A percentile compares a stretch with the other conserved stretches of the same genome.
These are phyloP conservation scores for Candida tammaniensis DNA, from an alignment of 805 yeast genomes.

Conservation along the genomic window DNA sequence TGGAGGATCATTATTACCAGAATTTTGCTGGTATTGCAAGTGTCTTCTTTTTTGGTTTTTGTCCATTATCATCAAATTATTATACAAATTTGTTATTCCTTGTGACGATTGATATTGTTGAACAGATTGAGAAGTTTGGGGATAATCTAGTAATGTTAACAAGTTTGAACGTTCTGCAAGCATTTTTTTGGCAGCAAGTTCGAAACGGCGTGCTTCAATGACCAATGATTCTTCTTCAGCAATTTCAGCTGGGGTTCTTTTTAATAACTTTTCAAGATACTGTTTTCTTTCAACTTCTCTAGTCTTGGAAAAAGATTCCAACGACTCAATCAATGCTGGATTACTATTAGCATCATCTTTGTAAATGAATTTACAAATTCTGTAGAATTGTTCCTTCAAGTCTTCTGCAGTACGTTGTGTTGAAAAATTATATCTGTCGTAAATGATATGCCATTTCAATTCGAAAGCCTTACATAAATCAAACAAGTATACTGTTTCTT, in stretches of 20 bases:
- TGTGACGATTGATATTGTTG: slow-evolving; percentile 79
- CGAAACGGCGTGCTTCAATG: slow-evolving; percentile 89
- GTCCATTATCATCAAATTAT: slow-evolving; percentile 69
- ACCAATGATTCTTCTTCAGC: slow-evolving; percentile 96
- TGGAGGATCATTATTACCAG: slow-evolving; percentile 35
- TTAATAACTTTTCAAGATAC: slow-evolving; percentile 71
- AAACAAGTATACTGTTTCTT: slow-evolving; percentile 79
- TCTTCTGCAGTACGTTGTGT: slow-evolving; percentile 63
- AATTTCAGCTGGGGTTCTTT: slow-evolving; percentile 90
- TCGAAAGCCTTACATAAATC: slow-evolving; percentile 61
- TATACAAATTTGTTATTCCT: slow-evolving; percentile 84
- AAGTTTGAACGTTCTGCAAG: slow-evolving; percentile 77
- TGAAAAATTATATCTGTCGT: slow-evolving; percentile 51
- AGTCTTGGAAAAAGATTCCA: slow-evolving; percentile 62
- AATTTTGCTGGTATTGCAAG: slow-evolving; percentile 35
- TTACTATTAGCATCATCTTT: slow-evolving; percentile 38
- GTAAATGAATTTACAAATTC: slow-evolving; percentile 56
- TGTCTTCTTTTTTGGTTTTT: slow-evolving; percentile 56
- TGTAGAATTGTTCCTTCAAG: slow-evolving; percentile 76
- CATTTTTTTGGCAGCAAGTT: slow-evolving; percentile 87
- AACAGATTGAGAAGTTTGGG: slow-evolving; percentile 71
- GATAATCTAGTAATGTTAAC: slow-evolving; percentile 79
- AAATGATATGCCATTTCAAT: slow-evolving; percentile 64
- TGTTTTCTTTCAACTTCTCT: slow-evolving; percentile 78
- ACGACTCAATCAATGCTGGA: slow-evolving; percentile 52